Evolutionary conservation across 768 basidiomycete genomes (phyloP), one percentile per base, ranked within the genome.

Genomic region (Dentipellis fragilis): DNA sequence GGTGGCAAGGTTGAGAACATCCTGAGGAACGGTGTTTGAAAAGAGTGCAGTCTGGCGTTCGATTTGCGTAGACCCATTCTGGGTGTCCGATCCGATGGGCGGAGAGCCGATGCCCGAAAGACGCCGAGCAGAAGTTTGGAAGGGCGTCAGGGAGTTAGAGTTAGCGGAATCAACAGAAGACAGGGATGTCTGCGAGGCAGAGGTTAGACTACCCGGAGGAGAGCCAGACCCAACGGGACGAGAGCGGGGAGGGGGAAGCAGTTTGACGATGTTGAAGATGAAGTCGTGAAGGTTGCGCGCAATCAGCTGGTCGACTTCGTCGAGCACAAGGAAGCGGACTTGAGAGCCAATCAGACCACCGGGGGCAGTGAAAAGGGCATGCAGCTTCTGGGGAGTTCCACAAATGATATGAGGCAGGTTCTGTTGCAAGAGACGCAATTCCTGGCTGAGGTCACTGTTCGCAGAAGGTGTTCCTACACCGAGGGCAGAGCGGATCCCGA

Each of bases 221-320:
- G 75, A 72, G 40, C 65, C 64, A 10, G 75, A 65, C 29, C 77
- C 75, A 1, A 83, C 78, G 49, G 67, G 68, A 58, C 83, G 83
- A 56, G 88, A 84, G 35, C 87, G 84, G 29, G 94, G 88, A 7
- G 88, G 77, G n/a, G 96, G 96, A 45, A 99, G 75, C 49, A 94
- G 74, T 63, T 93, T 93, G 66, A 94, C 90, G 63, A 98, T 89
- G 63, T 83, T 87, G 72, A 92, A 87, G 21, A 99, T 95, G 66
- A 85, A 91, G 53, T 98, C 96, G 64, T 96, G 92, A 54, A 98
- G 73, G 66, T 97, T 98, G 55, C 96, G 84, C 16, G 96, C 95
- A 67, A 99, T 96, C 60, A 99, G 74, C 66, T 98, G 96, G 68
- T 99, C 96, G 50, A 96, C 94, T 68, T 99, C 96, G 65, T 99